phyloP scores from a whole-genome alignment of 768 basidiomycete genomes.

The Rhizopogon rudus region DNA sequence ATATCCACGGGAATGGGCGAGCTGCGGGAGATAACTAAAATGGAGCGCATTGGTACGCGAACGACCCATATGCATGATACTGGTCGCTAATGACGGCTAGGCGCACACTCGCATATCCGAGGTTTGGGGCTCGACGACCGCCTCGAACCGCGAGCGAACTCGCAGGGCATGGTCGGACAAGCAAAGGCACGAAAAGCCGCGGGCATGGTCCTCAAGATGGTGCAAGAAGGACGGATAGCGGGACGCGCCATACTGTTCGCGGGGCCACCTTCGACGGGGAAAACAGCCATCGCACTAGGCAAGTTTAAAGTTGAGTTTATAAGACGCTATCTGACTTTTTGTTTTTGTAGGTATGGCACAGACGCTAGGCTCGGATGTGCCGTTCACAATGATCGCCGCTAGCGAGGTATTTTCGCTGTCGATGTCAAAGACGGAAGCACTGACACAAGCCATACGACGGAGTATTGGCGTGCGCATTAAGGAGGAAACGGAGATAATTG shows the following conservation, averaged over 20 bases:
- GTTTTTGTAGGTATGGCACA: conserved; percentile 82
- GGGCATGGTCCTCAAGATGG: conserved; percentile 97
- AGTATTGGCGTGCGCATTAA: conserved; percentile 97
- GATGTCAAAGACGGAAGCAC: conserved; percentile 97
- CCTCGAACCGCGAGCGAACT: conserved; percentile 82
- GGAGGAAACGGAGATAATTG: conserved; percentile 96
- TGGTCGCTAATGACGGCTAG: conserved; percentile 31
- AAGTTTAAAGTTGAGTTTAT: conserved; percentile 18
- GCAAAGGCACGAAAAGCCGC: conserved; percentile 95
- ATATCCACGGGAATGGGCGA: conserved; percentile 77
- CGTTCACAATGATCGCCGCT: conserved; percentile 96
- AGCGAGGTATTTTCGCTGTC: conserved; percentile 98
- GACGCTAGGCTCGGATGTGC: conserved; percentile 88
- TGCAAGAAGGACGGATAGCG: conserved; percentile 92
- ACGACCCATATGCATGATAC: neutral
- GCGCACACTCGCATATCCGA: conserved; percentile 91
- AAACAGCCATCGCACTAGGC: conserved; percentile 98
- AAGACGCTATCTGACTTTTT: neutral
- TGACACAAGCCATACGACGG: conserved; percentile 93
- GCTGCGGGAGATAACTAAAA: conserved; percentile 83
- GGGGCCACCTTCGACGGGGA: conserved; percentile 95
- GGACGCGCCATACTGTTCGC: conserved; percentile 97
- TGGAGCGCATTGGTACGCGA: conserved; percentile 80
- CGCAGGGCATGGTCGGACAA: conserved; percentile 98
- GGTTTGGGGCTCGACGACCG: conserved; percentile 91